These are phyloP conservation scores for Trichoderma semiorbis DNA, from an alignment of 2,329 filamentous ascomycete genomes.

Conservation along the genomic window DNA sequence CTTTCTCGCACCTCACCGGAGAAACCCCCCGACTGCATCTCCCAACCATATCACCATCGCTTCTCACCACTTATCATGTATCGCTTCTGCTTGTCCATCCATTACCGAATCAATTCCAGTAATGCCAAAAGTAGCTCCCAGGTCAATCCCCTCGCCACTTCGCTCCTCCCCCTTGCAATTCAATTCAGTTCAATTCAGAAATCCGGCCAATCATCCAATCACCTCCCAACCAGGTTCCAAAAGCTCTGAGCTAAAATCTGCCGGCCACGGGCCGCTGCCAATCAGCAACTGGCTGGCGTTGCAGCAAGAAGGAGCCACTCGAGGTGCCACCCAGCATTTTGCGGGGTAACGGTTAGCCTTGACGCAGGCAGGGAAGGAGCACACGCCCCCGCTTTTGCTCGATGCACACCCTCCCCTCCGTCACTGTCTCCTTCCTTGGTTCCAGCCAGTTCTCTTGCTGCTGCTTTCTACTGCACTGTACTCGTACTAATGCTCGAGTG, in stretches of 20 bases:
- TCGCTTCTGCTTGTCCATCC: neutral
- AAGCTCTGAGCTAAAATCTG: conserved; percentile 11
- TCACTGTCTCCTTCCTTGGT: neutral
- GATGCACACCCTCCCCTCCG: neutral
- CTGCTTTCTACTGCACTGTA: neutral
- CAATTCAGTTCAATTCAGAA: neutral
- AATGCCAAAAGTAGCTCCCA: neutral
- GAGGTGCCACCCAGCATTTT: conserved; percentile 16
- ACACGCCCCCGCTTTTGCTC: neutral
- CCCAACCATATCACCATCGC: too few species aligned
- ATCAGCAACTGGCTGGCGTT: conserved; percentile 17
- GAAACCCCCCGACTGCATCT: neutral
- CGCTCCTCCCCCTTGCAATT: neutral
- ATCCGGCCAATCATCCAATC: conserved; percentile 5
- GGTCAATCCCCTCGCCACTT: neutral
- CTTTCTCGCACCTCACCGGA: neutral
- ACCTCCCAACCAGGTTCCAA: neutral
- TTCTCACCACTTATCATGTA: neutral
- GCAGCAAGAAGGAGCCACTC: conserved; percentile 8
- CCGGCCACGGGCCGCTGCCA: conserved; percentile 20
- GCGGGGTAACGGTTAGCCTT: conserved; percentile 15
- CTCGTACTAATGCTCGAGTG: neutral
- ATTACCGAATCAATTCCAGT: conserved; percentile 18
- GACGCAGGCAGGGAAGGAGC: neutral
- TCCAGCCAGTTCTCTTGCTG: neutral